Percentiles rank a stretch among this genome's conserved stretches.
phyloP scores from a whole-genome alignment of 2,329 filamentous ascomycete genomes.

The Claviceps digitariae region DNA sequence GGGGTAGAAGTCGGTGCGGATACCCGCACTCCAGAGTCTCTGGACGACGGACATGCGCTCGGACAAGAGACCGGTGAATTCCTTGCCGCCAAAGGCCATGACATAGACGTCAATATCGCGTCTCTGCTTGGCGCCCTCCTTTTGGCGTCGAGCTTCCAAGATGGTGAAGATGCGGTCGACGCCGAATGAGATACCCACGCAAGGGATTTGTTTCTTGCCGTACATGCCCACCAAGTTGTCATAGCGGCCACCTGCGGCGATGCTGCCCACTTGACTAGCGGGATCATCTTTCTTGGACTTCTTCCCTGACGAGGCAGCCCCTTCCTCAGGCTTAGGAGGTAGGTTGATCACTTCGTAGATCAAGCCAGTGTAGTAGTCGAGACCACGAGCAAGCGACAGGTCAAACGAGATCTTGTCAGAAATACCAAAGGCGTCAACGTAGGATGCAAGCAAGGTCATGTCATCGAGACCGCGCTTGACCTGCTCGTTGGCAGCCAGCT shows the following conservation, averaged over 20 bases:
- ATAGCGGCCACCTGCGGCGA: slow-evolving; percentile 82
- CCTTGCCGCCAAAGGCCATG: slow-evolving; percentile 87
- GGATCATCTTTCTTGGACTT: slow-evolving; percentile 38
- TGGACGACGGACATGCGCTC: slow-evolving; percentile 74
- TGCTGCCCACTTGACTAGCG: slow-evolving; percentile 59
- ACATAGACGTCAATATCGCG: slow-evolving; percentile 68
- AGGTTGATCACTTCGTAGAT: slow-evolving; percentile 86
- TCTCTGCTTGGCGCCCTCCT: slow-evolving; percentile 46
- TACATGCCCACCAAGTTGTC: slow-evolving; percentile 94
- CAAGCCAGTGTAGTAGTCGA: slow-evolving; percentile 86
- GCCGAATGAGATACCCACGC: slow-evolving; percentile 64
- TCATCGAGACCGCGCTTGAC: slow-evolving; percentile 72
- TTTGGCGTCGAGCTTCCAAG: slow-evolving; percentile 61
- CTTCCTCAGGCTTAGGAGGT: slow-evolving; percentile 15
- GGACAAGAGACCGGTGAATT: slow-evolving; percentile 63
- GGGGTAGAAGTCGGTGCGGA: slow-evolving; percentile 72
- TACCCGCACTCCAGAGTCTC: slow-evolving; percentile 70
- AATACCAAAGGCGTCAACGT: slow-evolving; percentile 65
- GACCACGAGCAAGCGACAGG: slow-evolving; percentile 73
- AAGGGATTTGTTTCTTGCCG: slow-evolving; percentile 65
- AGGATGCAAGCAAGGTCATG: slow-evolving; percentile 67
- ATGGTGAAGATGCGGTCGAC: slow-evolving; percentile 94
- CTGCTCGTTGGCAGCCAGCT: slow-evolving; percentile 55
- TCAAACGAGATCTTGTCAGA: slow-evolving; percentile 73
- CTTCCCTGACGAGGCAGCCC: slow-evolving; percentile 21